Evolutionary conservation across 306 rosid genomes (phyloP), one percentile per base, ranked within the genome.

Genomic region (Biancaea sappan): DNA sequence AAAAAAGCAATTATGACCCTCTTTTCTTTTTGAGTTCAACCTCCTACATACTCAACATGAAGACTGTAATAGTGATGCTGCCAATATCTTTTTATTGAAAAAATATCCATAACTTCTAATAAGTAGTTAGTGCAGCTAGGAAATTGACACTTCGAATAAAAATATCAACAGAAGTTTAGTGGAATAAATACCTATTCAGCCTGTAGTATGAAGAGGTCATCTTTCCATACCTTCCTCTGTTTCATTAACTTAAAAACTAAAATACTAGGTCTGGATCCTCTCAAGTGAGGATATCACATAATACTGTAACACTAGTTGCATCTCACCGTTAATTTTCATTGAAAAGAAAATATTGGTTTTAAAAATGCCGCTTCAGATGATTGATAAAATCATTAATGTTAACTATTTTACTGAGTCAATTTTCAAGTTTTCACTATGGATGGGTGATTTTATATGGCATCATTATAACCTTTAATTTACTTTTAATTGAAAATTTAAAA

Each of bases 1-100:
- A 69, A 54, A 10, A 63, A 15, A 28, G 72, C 61, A 75, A 46
- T 59, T n/a, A 69, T 4, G 12, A 54, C 48, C 60, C 68, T 40
- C 3, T 13, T 60, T 35, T 61, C 35, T 50, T 22, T 29, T 22
- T 29, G 1, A 32, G 18, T 25, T 22, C 63, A 57, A 14, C 74
- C 52, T 7, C 32, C 4, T 31, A 38, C 51, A 64, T 75, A 59
- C 52, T 65, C 77, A 57, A 51, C 66, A 25, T 26, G 10, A 22
- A 22, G 18, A 37, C 19, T 41, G n/a, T 4, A 28, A 54, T 54
- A 63, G 40, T 48, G 11, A 71, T 3, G 15, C 21, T 13, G 62
- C 24, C 70, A 72, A 66, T 28, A 34, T 34, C 66, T 32, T 32
- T 32, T 7, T 8, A 61, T 34, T 61, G n/a, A 57, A 26, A 26